These are phyloP conservation scores for Nakaseomyces kungkrabaensis DNA, from an alignment of 1,139 yeast species.

Conservation along the genomic window DNA sequence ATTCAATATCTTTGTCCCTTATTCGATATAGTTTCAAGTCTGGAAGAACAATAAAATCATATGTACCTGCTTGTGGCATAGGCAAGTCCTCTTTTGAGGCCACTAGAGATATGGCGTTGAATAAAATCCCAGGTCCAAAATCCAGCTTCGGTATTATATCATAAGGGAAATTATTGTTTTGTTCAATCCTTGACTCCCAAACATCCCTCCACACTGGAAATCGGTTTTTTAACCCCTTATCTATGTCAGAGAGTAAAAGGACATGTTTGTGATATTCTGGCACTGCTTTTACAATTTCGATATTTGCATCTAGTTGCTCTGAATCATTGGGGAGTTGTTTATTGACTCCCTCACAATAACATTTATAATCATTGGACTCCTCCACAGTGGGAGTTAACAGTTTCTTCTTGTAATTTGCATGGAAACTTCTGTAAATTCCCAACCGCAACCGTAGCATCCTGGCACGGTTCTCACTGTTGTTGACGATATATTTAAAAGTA, in stretches of 20 bases:
- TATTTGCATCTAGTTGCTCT: constrained; percentile 2
- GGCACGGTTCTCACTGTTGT: no score
- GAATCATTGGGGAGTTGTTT: not conserved
- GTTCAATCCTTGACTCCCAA: constrained; percentile 1
- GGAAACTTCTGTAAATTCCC: not conserved
- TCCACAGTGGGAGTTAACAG: not conserved
- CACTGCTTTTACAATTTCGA: not conserved
- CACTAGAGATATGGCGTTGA: not conserved
- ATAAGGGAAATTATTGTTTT: not conserved
- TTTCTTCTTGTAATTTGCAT: not conserved
- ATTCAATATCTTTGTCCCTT: constrained; percentile 6
- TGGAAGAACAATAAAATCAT: constrained; percentile 15
- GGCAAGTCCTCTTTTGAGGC: not conserved
- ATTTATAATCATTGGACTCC: not conserved
- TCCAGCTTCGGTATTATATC: not conserved
- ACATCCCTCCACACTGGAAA: not conserved
- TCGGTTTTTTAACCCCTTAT: not conserved
- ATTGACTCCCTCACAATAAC: constrained; percentile 2
- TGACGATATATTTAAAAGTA: no score
- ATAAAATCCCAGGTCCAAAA: constrained; percentile 2
- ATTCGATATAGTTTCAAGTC: constrained; percentile 17
- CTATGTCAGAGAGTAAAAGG: constrained; percentile 1
- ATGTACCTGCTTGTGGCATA: not conserved
- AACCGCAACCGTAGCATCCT: not conserved
- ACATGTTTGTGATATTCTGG: constrained; percentile 4